Conservation (phyloP, 768 basidiomycete species). For the Lanmaoa rubissima region DNA sequence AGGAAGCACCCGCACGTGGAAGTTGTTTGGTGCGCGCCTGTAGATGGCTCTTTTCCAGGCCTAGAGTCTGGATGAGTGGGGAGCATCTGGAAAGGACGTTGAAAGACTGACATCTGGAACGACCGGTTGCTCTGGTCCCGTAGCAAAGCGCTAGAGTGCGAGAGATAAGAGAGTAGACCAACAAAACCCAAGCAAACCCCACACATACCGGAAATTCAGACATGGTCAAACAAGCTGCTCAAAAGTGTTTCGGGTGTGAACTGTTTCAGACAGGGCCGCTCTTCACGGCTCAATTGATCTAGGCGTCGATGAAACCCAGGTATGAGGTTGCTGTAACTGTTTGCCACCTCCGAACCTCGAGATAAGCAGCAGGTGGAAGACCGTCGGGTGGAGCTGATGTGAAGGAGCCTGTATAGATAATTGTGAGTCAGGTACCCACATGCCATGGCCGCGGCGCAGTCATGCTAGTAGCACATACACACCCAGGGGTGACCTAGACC, state of each 20-base stretch:
- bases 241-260: background rate
- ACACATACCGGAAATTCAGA: constrained; percentile 14
- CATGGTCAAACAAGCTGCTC: constrained; percentile 1
- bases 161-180: background rate
- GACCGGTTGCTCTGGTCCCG: constrained; percentile 8
- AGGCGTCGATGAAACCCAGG: background rate
- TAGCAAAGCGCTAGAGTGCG: constrained; percentile 7
- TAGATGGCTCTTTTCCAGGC: constrained; percentile 61
- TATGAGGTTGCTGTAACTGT: constrained; percentile 2
- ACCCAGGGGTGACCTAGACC: background rate
- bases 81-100: background rate
- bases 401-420: constrained; percentile 1
- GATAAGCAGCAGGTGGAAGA: background rate
- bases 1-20: constrained; percentile 56
- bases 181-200: background rate
- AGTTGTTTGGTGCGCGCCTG: constrained; percentile 55
- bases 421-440: background rate
- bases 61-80: constrained; percentile 33
- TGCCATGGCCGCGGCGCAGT: background rate
- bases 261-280: constrained; percentile 4
- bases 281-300: no score
- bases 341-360: background rate
- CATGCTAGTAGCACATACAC: background rate
- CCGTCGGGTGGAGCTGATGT: background rate
- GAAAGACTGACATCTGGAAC: constrained; percentile 28